These are phyloP conservation scores for Tetrahymena borealis DNA, from an alignment of 73 alveolate genomes.

Conservation along the genomic window DNA sequence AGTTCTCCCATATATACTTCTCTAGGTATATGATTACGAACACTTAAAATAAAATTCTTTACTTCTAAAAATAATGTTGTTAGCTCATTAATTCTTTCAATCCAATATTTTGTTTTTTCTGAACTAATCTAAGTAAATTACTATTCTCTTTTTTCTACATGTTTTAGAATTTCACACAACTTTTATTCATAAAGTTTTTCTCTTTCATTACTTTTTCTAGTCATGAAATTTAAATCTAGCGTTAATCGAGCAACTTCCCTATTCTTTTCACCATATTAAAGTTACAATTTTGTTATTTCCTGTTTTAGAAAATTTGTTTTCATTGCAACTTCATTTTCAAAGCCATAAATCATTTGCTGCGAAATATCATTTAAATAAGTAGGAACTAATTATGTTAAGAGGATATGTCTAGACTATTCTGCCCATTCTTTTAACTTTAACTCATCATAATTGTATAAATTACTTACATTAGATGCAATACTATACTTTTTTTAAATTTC, in stretches of 20 bases:
- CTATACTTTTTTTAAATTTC: not conserved
- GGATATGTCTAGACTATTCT: not conserved
- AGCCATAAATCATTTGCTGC: not conserved
- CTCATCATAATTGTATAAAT: not conserved
- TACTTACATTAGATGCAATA: not conserved
- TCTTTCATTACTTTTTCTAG: not conserved
- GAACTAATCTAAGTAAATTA: not conserved
- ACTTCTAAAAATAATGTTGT: not conserved
- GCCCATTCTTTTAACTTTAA: not conserved
- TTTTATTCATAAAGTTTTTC: not conserved
- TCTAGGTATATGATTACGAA: not conserved
- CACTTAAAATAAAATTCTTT: not conserved
- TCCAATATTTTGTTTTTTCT: not conserved
- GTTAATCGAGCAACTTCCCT: not conserved
- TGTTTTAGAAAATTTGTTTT: not conserved
- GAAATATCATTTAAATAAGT: not conserved
- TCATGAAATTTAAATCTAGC: not conserved
- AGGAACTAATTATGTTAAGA: not conserved
- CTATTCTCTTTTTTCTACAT: not conserved
- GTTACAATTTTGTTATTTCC: not conserved
- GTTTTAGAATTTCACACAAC: not conserved
- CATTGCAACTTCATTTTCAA: not conserved
- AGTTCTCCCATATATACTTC: not conserved
- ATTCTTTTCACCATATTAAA: not conserved
- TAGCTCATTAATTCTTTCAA: not conserved